Evolutionary conservation across 805 yeast genomes (phyloP).

Genomic region (Jamesozyma hellenica): DNA sequence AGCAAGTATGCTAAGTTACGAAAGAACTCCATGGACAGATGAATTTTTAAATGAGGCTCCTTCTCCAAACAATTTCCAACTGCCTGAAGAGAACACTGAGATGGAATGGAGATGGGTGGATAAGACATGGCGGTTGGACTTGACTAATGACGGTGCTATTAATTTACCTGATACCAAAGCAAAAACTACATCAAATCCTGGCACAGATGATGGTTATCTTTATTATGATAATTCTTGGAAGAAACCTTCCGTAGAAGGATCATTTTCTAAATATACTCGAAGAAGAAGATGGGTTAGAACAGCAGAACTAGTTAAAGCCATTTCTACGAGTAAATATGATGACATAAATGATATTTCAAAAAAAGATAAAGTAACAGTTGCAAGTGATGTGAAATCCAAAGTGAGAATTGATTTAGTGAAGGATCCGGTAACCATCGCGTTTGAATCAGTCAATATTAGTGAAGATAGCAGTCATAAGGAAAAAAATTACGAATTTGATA

Average conservation of each 20-base stretch:
- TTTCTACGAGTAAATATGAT: neutral
- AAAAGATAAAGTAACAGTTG: neutral
- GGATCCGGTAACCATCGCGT: too few species aligned
- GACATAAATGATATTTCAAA: neutral
- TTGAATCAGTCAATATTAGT: too few species aligned
- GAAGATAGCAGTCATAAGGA: neutral
- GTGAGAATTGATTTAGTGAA: too few species aligned
- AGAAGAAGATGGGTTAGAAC: slow-evolving; percentile 93
- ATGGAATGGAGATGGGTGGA: slow-evolving; percentile 95
- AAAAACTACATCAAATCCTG: slow-evolving; percentile 53
- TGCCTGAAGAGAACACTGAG: slow-evolving; percentile 67
- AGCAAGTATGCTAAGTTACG: slow-evolving; percentile 80
- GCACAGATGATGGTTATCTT: slow-evolving; percentile 73
- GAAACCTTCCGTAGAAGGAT: slow-evolving; percentile 75
- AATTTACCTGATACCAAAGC: slow-evolving; percentile 54
- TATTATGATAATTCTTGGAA: slow-evolving; percentile 93
- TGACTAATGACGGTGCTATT: slow-evolving; percentile 80
- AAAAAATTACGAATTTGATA: slow-evolving; percentile 1
- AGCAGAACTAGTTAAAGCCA: slow-evolving; percentile 60
- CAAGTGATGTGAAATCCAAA: neutral
- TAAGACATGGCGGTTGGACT: slow-evolving; percentile 80
- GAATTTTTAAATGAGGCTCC: slow-evolving; percentile 83
- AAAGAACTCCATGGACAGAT: slow-evolving; percentile 94
- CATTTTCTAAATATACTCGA: slow-evolving; percentile 84
- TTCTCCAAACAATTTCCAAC: slow-evolving; percentile 65